phyloP scores from a whole-genome alignment of 768 basidiomycete species.

The Tulasnella sp. region DNA sequence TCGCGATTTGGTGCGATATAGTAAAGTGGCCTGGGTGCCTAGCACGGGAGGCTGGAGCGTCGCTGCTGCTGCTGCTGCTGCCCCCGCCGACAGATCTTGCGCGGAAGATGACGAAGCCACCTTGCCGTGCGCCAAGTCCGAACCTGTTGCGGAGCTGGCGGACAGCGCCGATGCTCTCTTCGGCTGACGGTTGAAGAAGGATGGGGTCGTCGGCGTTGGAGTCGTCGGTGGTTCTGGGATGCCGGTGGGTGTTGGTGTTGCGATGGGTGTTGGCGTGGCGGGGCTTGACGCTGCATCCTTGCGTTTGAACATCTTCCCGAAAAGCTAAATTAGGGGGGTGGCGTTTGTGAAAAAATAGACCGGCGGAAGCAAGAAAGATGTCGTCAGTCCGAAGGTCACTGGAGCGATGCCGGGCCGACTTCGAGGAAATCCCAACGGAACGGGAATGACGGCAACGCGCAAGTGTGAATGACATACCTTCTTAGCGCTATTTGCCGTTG shows the following conservation, averaged over 20 bases:
- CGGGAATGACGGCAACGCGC: no score
- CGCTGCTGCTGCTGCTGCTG: slow-evolving; percentile 1
- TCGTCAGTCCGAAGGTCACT: neutral
- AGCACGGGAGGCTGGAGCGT: slow-evolving; percentile 55
- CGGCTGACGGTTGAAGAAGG: slow-evolving; percentile 28
- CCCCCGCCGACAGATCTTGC: no score
- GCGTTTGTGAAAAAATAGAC: no score
- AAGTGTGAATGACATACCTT: slow-evolving; percentile 38
- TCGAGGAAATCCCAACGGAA: neutral
- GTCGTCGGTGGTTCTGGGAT: slow-evolving; percentile 34
- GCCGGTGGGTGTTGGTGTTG: slow-evolving; percentile 39
- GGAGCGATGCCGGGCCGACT: neutral
- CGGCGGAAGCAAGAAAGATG: neutral
- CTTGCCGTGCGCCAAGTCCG: neutral
- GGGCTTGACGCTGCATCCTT: slow-evolving; percentile 44
- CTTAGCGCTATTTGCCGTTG: slow-evolving; percentile 50
- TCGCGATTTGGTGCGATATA: slow-evolving; percentile 47
- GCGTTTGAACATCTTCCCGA: slow-evolving; percentile 73
- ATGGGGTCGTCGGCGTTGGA: slow-evolving; percentile 31
- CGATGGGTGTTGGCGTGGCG: slow-evolving; percentile 34
- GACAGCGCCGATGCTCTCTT: neutral
- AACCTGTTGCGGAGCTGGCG: slow-evolving; percentile 26
- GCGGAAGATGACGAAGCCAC: slow-evolving; percentile 7
- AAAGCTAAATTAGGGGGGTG: slow-evolving; percentile 47
- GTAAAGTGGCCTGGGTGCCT: slow-evolving; percentile 69